Evolutionary conservation across 495 filamentous ascomycete genomes (phyloP).

Genomic region (Rhypophila decipiens): DNA sequence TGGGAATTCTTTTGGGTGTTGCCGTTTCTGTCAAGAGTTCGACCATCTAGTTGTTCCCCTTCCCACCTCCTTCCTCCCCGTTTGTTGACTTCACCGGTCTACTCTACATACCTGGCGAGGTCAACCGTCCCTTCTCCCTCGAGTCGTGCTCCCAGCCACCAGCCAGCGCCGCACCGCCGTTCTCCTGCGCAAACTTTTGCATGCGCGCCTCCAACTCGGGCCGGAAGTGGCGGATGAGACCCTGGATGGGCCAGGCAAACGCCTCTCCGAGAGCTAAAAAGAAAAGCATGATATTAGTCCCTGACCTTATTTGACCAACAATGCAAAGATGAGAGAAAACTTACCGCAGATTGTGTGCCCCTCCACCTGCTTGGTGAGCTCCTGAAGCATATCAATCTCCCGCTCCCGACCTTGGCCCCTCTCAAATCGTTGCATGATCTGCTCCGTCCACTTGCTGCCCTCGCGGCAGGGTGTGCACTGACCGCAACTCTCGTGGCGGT

Average conservation of each 20-base stretch:
- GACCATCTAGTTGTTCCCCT: not conserved
- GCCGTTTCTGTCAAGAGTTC: not conserved
- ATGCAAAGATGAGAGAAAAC: constrained; percentile 15
- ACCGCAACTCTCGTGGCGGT: constrained; percentile 96
- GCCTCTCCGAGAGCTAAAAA: constrained; percentile 78
- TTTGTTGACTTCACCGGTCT: too few relatives aligned
- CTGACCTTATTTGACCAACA: not conserved
- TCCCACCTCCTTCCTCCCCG: not conserved
- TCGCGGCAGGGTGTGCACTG: constrained; percentile 98
- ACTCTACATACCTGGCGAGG: constrained; percentile 82
- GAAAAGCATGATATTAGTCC: not conserved
- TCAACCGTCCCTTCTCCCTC: constrained; percentile 68
- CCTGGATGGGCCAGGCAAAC: constrained; percentile 97
- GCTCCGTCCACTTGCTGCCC: constrained; percentile 94
- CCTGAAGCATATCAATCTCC: constrained; percentile 99
- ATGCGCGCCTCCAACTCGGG: constrained; percentile 91
- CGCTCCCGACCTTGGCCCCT: constrained; percentile 77
- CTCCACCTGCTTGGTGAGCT: constrained; percentile 98
- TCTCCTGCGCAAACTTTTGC: constrained; percentile 61
- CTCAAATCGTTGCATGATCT: constrained; percentile 96
- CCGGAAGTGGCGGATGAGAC: constrained; percentile 94
- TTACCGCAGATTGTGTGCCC: constrained; percentile 94
- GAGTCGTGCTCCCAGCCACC: constrained; percentile 84
- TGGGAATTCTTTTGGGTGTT: not conserved
- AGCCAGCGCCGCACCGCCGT: constrained; percentile 65